A percentile compares a stretch with the other conserved stretches of the same genome.
These are phyloP conservation scores for Cylindrotheca fusiformis DNA, from an alignment of 108 stramenopile genomes.

Conservation along the genomic window DNA sequence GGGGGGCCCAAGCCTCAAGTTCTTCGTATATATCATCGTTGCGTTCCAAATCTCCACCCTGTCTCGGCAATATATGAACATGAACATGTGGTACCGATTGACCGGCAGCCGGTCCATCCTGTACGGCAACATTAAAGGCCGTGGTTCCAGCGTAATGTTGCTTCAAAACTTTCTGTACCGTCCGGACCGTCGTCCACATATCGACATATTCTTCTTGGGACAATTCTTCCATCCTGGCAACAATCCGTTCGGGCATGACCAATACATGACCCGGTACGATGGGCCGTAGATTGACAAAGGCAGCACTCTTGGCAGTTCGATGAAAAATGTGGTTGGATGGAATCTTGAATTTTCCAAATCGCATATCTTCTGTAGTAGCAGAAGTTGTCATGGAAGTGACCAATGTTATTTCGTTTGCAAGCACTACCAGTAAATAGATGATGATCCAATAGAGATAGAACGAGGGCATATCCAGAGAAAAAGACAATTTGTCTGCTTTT, in stretches of 20 bases:
- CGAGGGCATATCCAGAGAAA: no score
- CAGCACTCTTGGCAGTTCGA: conserved; percentile 40
- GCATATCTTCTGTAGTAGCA: conserved; percentile 11
- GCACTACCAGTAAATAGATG: no score
- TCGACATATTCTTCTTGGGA: conserved; percentile 72
- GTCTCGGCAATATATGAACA: conserved; percentile 85
- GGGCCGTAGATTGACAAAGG: conserved; percentile 89
- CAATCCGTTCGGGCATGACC: conserved; percentile 57
- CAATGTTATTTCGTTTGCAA: no score
- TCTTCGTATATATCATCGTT: conserved; percentile 88
- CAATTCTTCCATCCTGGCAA: conserved; percentile 60
- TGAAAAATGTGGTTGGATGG: conserved; percentile 59
- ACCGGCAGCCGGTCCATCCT: conserved; percentile 83
- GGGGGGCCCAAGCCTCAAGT: conserved; percentile 81
- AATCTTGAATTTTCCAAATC: conserved; percentile 80
- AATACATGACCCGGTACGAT: conserved; percentile 90
- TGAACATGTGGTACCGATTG: conserved; percentile 91
- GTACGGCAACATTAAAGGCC: conserved; percentile 88
- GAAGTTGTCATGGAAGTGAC: background rate
- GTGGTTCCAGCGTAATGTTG: conserved; percentile 40
- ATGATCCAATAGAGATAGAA: no score
- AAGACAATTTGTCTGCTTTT: no score
- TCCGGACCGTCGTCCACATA: conserved; percentile 72
- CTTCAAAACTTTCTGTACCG: conserved; percentile 64
- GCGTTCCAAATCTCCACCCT: conserved; percentile 61